Evolutionary conservation across 139 green algal genomes (phyloP).

Genomic region (Chlorella sorokiniana): DNA sequence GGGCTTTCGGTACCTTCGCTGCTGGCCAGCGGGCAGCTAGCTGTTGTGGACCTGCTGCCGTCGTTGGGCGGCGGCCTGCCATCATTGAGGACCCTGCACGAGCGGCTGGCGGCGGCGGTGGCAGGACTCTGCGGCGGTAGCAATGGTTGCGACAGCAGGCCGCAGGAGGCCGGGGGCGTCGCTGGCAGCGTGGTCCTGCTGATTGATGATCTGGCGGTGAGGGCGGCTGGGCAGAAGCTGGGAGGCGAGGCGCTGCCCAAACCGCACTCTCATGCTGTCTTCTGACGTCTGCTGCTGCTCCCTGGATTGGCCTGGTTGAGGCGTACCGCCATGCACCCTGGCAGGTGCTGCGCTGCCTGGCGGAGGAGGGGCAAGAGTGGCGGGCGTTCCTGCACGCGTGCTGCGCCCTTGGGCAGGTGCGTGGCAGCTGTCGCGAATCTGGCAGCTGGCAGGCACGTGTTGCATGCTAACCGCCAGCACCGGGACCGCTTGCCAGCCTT

Average conservation of each 20-base stretch:
- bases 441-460: no score
- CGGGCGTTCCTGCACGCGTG: constrained; percentile 10
- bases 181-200: constrained; percentile 10
- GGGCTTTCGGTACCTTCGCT: not conserved
- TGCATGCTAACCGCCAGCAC: no score
- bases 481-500: no score
- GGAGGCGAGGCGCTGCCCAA: no score
- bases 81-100: not conserved
- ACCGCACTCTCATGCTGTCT: not conserved
- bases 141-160: not conserved
- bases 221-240: not conserved
- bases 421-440: no score
- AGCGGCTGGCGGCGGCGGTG: not conserved
- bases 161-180: not conserved
- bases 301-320: no score
- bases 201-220: constrained; percentile 21
- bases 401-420: not conserved
- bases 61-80: not conserved
- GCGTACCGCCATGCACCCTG: no score
- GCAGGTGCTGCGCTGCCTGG: constrained; percentile 24
- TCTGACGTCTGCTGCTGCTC: not conserved
- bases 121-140: not conserved
- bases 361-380: not conserved
- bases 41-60: constrained; percentile 7
- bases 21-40: not conserved